Percentiles rank a stretch among this genome's conserved stretches.
These are phyloP conservation scores for Metschnikowia lachancei DNA, from an alignment of 805 yeast species.

Conservation along the genomic window DNA sequence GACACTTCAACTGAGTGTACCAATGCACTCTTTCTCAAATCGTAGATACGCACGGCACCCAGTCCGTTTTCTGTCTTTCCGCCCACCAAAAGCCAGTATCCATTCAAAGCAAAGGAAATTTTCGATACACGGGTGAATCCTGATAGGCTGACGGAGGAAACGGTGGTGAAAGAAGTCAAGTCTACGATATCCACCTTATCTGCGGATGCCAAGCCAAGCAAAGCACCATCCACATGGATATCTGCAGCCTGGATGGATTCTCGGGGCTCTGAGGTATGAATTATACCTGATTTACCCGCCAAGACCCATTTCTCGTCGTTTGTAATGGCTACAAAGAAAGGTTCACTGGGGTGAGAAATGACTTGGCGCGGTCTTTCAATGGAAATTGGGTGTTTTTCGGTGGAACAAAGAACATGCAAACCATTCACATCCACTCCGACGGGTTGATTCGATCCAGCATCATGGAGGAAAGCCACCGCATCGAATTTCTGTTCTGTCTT, in stretches of 20 bases:
- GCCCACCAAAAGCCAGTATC: conserved; percentile 54
- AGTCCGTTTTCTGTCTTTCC: conserved; percentile 19
- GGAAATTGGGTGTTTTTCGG: background rate
- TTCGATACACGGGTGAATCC: conserved; percentile 25
- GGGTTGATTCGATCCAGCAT: conserved; percentile 1
- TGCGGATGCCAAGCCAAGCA: conserved; percentile 33
- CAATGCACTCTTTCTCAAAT: conserved; percentile 42
- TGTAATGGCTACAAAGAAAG: conserved; percentile 17
- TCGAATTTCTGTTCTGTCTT: background rate
- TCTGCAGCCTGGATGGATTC: conserved; percentile 23
- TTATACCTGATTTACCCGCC: conserved; percentile 9
- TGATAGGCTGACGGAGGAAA: conserved; percentile 20
- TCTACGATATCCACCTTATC: conserved; percentile 39
- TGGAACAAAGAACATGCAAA: conserved; percentile 1
- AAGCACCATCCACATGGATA: conserved; percentile 50
- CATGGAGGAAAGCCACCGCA: conserved; percentile 11
- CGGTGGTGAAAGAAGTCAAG: conserved; percentile 36
- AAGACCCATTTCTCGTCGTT: conserved; percentile 12
- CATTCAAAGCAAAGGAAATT: conserved; percentile 59
- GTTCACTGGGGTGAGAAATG: conserved; percentile 16
- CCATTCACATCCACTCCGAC: conserved; percentile 12
- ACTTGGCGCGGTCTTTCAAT: background rate
- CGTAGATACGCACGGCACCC: conserved; percentile 46
- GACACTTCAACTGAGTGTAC: conserved; percentile 22
- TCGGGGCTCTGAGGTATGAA: conserved; percentile 13